phyloP scores from a whole-genome alignment of 1,139 yeast species.

The Taphrina communis region DNA sequence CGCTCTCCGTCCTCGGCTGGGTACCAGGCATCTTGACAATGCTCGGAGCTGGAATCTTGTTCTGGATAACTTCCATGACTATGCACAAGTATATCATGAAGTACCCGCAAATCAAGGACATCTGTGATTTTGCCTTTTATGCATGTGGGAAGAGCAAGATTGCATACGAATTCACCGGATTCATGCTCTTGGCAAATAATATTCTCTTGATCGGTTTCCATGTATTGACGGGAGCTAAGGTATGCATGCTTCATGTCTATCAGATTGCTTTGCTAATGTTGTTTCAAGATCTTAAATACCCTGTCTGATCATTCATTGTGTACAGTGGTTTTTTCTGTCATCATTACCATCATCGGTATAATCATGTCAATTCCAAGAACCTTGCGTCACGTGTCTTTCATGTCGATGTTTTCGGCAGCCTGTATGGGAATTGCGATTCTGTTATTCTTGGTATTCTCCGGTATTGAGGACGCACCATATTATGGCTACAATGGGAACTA shows the following conservation, averaged over 20 bases:
- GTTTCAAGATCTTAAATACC: slow-evolving; percentile 49
- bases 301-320: slow-evolving; percentile 30
- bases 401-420: slow-evolving; percentile 54
- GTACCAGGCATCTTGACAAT: slow-evolving; percentile 65
- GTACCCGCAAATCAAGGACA: slow-evolving; percentile 60
- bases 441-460: slow-evolving; percentile 20
- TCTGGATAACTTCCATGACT: slow-evolving; percentile 60
- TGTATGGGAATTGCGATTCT: slow-evolving; percentile 45
- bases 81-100: slow-evolving; percentile 63
- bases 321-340: slow-evolving; percentile 23
- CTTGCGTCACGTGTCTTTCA: slow-evolving; percentile 23
- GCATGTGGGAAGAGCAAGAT: slow-evolving; percentile 59
- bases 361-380: slow-evolving; percentile 32
- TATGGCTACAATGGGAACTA: slow-evolving; percentile 19
- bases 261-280: not conserved
- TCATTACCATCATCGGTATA: slow-evolving; percentile 22
- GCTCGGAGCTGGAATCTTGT: slow-evolving; percentile 59
- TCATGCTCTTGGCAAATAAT: slow-evolving; percentile 62
- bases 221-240: slow-evolving; percentile 63
- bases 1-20: slow-evolving; percentile 61
- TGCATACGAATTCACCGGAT: slow-evolving; percentile 66
- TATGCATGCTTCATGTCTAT: not conserved
- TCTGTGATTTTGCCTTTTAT: slow-evolving; percentile 67
- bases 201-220: slow-evolving; percentile 65
- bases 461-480: slow-evolving; percentile 9